Conservation (phyloP, 208 protist genomes). For the Acanthamoeba divionensis region DNA sequence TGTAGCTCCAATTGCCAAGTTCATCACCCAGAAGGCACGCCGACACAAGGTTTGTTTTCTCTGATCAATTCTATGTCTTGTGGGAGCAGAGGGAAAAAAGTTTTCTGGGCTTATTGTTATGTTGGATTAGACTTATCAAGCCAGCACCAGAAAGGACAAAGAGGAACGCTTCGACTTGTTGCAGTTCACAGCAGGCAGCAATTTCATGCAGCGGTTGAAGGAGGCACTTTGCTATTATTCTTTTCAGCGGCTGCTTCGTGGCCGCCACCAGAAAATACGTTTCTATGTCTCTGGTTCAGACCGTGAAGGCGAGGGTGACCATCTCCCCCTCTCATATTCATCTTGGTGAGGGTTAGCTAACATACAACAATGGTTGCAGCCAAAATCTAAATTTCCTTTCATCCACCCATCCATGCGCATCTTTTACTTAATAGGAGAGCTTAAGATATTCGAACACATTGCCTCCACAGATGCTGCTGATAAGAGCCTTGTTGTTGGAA, state of each 20-base stretch:
- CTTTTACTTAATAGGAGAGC: too few relatives aligned
- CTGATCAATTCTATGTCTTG: background rate
- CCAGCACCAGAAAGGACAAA: background rate
- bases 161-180: background rate
- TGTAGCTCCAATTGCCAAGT: slow-evolving; percentile 50
- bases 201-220: slow-evolving; percentile 47
- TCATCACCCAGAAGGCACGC: background rate
- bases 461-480: background rate
- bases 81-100: background rate
- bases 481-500: slow-evolving; percentile 40
- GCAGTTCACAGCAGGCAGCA: slow-evolving; percentile 30
- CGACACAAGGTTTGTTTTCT: background rate
- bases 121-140: background rate
- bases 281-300: slow-evolving; percentile 40
- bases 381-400: too few relatives aligned
- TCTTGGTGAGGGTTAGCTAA: too few relatives aligned
- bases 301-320: background rate
- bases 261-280: background rate
- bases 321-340: too few relatives aligned
- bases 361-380: too few relatives aligned
- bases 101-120: background rate
- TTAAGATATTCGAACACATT: slow-evolving; percentile 49
- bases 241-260: background rate
- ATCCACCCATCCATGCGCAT: too few relatives aligned
- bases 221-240: slow-evolving; percentile 2